Base-by-base conservation (phyloP, 2,329 filamentous ascomycete genomes). In the Penicillium sp. region DNA sequence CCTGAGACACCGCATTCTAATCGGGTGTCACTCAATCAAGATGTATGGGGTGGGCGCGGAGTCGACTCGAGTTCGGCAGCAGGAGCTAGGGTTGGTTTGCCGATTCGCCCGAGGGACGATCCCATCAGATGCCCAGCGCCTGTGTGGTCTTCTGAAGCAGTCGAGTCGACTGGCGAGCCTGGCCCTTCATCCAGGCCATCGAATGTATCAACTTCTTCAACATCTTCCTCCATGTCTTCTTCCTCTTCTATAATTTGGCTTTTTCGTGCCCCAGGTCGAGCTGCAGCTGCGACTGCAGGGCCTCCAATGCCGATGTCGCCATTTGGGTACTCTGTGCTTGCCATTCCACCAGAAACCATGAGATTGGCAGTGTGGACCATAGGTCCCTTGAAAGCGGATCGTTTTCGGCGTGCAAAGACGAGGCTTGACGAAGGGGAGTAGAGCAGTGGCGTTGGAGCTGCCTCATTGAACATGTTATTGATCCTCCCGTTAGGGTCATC, bases 241-340 rank as follows among this genome's bases (percentile, higher is more conserved):
- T 72, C 70, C 55, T 73, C 72, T 51, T 72, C 69, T 24, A 74
- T 73, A 31, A 70, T 72, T 48, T 71, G 66, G 48, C 68, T 71
- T 53, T 69, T 71, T 41, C 66, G 59, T 39, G 67, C 57, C 5
- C 56, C 57, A 12, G 68, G 60, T 17, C 63, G 64, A n/a, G n/a
- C n/a, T n/a, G n/a, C n/a, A n/a, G n/a, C n/a, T n/a, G n/a, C n/a
- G n/a, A n/a, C n/a, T n/a, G n/a, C n/a, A n/a, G n/a, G n/a, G n/a
- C n/a, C n/a, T n/a, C n/a, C n/a, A n/a, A n/a, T n/a, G n/a, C n/a
- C n/a, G n/a, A n/a, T n/a, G n/a, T n/a, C n/a, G n/a, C n/a, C n/a
- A n/a, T n/a, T n/a, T n/a, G n/a, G n/a, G n/a, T n/a, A n/a, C 35
- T 55, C 56, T 39, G 53, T 32, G 28, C 62, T 66, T 9, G 62